Base-by-base conservation (phyloP, 805 yeast genomes). In the Lipomyces starkeyi region DNA sequence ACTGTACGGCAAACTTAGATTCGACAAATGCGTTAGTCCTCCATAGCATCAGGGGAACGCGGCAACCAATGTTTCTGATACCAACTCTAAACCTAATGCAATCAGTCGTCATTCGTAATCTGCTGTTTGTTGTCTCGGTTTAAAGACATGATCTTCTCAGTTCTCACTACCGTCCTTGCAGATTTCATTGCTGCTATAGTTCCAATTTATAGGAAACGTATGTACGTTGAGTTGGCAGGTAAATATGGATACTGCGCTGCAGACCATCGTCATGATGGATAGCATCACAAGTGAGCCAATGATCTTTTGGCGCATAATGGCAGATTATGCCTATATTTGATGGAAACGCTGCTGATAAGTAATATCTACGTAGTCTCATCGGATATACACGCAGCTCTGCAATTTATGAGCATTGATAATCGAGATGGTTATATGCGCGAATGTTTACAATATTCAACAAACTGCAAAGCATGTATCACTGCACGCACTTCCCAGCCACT, bases 401-500 rank as follows among this genome's bases (percentile, higher is more conserved):
- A 47, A 13, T n/a, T n/a, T 17, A 22, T 62, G 34, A 25, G 35
- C 27, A 14, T 53, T 14, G 47, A 32, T 9, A 32, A 49, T 52
- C 64, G 64, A 2, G 67, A 67, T 32, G 32, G 43, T 9, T 63
- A 63, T 52, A 64, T 57, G 55, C 53, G 43, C 17, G 66, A 49
- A 37, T 67, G 70, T 32, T 34, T 67, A 7, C 14, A 54, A 3
- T 29, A 14, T 29, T 67, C 70, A 9, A 56, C 61, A 25, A 49
- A 29, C 56, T 67, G 70, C 53, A 58, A 40, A 13, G 29, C 61
- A 2, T 67, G 70, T 59, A 40, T 67, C 8, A 22, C 58, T 25
- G 67, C 67, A 32, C 53, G 58, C 8, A 37, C 66, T 7, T 32
- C 61, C 7, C 59, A 53, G 20, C 64, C 67, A n/a, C 63, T 67